These are phyloP conservation scores for Fusarium xyrophilum DNA, from an alignment of 2,329 filamentous ascomycete species.

Conservation along the genomic window DNA sequence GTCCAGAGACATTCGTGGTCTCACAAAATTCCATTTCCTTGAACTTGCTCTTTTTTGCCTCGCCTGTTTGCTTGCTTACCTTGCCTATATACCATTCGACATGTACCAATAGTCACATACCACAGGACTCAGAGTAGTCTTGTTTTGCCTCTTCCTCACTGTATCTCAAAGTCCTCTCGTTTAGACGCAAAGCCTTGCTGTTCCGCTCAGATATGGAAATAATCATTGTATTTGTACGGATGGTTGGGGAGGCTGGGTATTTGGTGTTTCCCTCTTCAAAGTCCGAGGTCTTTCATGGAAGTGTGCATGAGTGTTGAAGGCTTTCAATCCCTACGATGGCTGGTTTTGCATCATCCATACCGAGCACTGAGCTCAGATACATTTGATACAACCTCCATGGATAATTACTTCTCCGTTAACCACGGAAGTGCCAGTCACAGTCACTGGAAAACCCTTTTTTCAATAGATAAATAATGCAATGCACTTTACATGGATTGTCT, in stretches of 20 bases:
- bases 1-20: background rate
- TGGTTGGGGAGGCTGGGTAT: background rate
- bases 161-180: conserved; percentile 6
- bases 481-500: background rate
- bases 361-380: conserved; percentile 6
- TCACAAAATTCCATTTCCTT: background rate
- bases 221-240: conserved; percentile 27
- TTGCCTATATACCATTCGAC: conserved; percentile 34
- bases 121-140: conserved; percentile 13
- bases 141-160: conserved; percentile 5
- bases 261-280: conserved; percentile 11
- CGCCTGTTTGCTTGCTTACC: background rate
- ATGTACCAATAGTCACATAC: conserved; percentile 34
- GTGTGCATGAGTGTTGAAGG: background rate
- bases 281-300: conserved; percentile 3
- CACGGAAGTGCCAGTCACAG: background rate
- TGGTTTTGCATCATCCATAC: background rate
- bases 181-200: conserved; percentile 9
- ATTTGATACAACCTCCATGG: background rate
- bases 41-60: background rate
- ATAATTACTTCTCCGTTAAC: background rate
- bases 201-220: conserved; percentile 10
- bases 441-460: conserved; percentile 1
- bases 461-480: conserved; percentile 16
- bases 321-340: background rate